Base-by-base conservation (phyloP, 805 yeast genomes). In the Tetrapisispora pingtungensis region DNA sequence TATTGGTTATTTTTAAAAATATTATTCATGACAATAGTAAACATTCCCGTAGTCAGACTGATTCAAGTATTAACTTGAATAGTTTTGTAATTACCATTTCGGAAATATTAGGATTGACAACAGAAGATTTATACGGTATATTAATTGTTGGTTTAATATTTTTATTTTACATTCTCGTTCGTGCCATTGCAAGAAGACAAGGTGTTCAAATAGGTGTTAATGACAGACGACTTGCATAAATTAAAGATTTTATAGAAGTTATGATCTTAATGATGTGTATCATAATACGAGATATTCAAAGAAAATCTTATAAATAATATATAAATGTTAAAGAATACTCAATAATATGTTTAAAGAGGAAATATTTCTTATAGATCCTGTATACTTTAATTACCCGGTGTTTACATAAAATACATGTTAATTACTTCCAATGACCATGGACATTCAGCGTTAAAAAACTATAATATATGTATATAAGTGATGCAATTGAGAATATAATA, bases 1-100 rank as follows among this genome's bases (percentile, higher is more conserved):
- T 53, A 14, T 33, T 48, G 28, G 51, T 47, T 18, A 45, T 46
- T 27, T 47, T 51, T 42, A 35, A 19, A 19, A 41, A 18, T 28
- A 27, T 28, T 8, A 20, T 41, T 4, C 22, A 34, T 14, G 33
- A 27, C 14, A 41, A 41, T 19, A 28, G 17, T 7, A 26, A 10
- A n/a, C 28, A 24, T 18, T 30, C 26, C 4, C 28, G 14, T 4
- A 12, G 4, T 4, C 18, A 26, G 6, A 2, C 28, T 6, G 20
- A 24, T 17, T 15, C 32, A 24, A 26, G 7, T 26, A 3, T 10
- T 5, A 32, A 39, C 15, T 5, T n/a, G 3, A 22, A 7, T 10
- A 10, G 7, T 22, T 20, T 17, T 22, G 15, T 39, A n/a, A 24
- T 3, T 4, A 31, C 28, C 1, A 39, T 39, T 10, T 19, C 42